A percentile compares a stretch with the other conserved stretches of the same genome.
Evolutionary conservation across 2,329 filamentous ascomycete genomes (phyloP).

Genomic region (Scytalidium lignicola): DNA sequence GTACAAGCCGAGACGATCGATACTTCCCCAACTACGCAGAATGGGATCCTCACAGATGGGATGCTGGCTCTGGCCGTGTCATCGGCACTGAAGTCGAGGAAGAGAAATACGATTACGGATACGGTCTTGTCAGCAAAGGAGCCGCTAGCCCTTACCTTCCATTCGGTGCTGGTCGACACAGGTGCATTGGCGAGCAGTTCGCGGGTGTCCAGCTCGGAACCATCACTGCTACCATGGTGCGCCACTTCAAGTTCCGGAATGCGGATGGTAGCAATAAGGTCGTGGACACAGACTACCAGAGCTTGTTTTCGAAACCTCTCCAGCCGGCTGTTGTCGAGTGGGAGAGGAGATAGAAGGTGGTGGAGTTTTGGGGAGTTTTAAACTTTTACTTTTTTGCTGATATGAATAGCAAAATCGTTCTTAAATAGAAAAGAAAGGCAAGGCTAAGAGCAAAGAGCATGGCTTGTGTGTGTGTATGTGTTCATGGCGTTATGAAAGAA

Average conservation of each 20-base stretch:
- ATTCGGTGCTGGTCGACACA: slow-evolving; percentile 87
- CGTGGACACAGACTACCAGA: slow-evolving; percentile 63
- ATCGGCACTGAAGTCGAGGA: slow-evolving; percentile 50
- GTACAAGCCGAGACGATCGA: slow-evolving; percentile 64
- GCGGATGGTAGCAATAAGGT: slow-evolving; percentile 64
- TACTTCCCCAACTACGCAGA: slow-evolving; percentile 77
- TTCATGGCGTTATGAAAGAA: too few species aligned
- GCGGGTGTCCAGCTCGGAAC: slow-evolving; percentile 89
- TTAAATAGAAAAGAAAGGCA: too few species aligned
- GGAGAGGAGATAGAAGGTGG: slow-evolving; percentile 60
- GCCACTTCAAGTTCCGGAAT: slow-evolving; percentile 75
- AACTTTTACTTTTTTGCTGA: too few species aligned
- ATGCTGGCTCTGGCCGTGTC: slow-evolving; percentile 55
- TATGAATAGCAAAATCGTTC: too few species aligned
- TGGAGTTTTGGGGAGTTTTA: too few species aligned
- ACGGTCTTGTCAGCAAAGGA: slow-evolving; percentile 88
- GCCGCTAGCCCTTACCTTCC: slow-evolving; percentile 85
- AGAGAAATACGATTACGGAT: slow-evolving; percentile 88
- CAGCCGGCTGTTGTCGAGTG: slow-evolving; percentile 69
- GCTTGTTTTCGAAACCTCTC: slow-evolving; percentile 68
- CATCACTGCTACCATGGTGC: slow-evolving; percentile 71
- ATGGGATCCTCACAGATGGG: slow-evolving; percentile 94
- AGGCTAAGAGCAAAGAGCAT: too few species aligned
- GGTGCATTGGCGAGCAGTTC: slow-evolving; percentile 96
- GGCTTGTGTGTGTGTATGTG: too few species aligned